Evolutionary conservation across 495 filamentous ascomycete genomes (phyloP).

Genomic region (Talaromyces adpressus): DNA sequence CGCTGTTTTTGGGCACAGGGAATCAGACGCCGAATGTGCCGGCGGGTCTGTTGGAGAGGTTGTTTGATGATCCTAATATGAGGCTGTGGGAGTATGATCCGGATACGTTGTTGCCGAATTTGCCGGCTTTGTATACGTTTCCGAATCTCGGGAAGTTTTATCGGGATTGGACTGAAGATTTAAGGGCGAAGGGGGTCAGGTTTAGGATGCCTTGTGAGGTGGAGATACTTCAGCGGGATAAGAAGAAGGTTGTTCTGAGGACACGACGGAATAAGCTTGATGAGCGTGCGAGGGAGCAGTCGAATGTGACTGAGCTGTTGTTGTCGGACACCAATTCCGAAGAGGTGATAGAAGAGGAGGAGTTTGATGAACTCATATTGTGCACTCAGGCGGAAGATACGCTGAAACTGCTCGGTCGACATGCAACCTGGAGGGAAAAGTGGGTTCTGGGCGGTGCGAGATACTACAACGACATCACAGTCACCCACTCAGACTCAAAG

Average conservation of each 20-base stretch:
- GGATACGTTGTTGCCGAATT: constrained; percentile 60
- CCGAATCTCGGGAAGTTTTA: constrained; percentile 70
- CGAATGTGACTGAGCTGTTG: background rate
- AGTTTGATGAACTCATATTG: constrained; percentile 68
- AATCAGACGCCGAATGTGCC: constrained; percentile 76
- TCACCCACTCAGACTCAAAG: constrained; percentile 68
- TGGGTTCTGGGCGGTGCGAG: constrained; percentile 66
- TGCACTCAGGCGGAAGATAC: constrained; percentile 67
- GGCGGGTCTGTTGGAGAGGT: constrained; percentile 64
- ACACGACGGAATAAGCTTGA: constrained; percentile 1
- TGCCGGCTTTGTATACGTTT: constrained; percentile 77
- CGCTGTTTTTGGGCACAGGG: constrained; percentile 71
- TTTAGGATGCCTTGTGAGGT: constrained; percentile 60
- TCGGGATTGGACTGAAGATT: constrained; percentile 54
- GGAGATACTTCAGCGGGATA: constrained; percentile 47
- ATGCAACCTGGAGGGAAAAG: constrained; percentile 56
- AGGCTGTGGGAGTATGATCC: constrained; percentile 69
- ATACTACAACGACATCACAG: constrained; percentile 77
- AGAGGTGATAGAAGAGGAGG: constrained; percentile 31
- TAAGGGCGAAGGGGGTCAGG: constrained; percentile 55
- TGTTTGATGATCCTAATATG: constrained; percentile 69
- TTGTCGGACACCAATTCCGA: background rate
- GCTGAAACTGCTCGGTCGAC: constrained; percentile 53
- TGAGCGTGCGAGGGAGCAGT: background rate
- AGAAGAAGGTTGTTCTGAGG: constrained; percentile 45